Percentiles rank a stretch among this genome's conserved stretches.
Conservation (phyloP, 1,284 basidiomycete genomes). For the Marasmius fiardii region DNA sequence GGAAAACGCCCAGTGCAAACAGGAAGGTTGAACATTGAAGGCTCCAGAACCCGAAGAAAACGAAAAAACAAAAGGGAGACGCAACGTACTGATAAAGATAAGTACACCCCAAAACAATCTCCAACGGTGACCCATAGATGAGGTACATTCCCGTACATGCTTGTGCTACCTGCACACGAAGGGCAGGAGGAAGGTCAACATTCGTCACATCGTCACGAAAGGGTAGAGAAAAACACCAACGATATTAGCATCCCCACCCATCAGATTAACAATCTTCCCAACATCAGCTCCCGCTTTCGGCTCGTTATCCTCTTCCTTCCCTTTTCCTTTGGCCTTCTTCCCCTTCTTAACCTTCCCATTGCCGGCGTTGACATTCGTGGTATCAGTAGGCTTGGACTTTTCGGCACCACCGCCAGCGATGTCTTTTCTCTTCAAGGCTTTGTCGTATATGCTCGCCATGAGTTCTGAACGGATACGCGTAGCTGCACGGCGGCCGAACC, state of each 20-base stretch:
- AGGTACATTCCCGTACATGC: not conserved
- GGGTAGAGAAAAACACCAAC: slow-evolving; percentile 22
- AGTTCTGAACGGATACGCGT: slow-evolving; percentile 72
- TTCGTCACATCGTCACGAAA: too few species aligned
- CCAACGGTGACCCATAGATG: slow-evolving; percentile 59
- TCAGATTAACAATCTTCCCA: slow-evolving; percentile 78
- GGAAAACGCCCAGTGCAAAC: too few species aligned
- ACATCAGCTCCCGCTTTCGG: slow-evolving; percentile 68
- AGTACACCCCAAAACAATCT: slow-evolving; percentile 70
- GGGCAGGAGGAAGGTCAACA: not conserved
- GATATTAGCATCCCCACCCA: slow-evolving; percentile 67
- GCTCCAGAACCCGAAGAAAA: too few species aligned
- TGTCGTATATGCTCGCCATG: slow-evolving; percentile 86
- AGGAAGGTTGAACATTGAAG: too few species aligned
- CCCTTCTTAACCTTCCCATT: slow-evolving; percentile 32
- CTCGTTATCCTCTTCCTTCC: slow-evolving; percentile 45
- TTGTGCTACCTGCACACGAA: not conserved
- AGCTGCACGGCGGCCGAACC: slow-evolving; percentile 70
- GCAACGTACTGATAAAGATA: slow-evolving; percentile 81
- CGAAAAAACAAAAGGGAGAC: not conserved
- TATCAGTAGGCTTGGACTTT: slow-evolving; percentile 36
- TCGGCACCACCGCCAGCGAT: slow-evolving; percentile 71
- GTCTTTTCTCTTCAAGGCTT: slow-evolving; percentile 84
- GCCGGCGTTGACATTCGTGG: slow-evolving; percentile 43
- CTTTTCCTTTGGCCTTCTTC: slow-evolving; percentile 48